Evolutionary conservation across 306 rosid species (phyloP), one percentile per base, ranked within the genome.

Genomic region (Luffa aegyptiaca): DNA sequence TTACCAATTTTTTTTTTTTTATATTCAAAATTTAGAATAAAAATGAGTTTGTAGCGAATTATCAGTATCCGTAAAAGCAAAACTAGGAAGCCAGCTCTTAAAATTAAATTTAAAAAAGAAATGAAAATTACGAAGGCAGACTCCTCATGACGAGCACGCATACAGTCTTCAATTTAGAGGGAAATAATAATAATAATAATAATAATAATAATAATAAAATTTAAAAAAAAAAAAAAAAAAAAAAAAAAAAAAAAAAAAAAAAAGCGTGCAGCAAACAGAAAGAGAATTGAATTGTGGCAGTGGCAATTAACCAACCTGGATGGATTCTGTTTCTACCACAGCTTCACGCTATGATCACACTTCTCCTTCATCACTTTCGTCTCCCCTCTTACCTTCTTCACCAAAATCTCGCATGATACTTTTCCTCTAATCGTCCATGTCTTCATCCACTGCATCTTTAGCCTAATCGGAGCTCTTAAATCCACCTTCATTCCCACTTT

Each of bases 351-450:
- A 33, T 87, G 90, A 81, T 73, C 74, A 79, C 98, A 93, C 33
- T 76, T 17, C 58, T 59, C 84, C 1, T 88, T 83, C 51, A 85
- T 82, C 21, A 90, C 86, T 80, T 87, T 88, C 6, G 97, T 86
- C 8, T 82, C 39, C 78, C 75, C 85, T 85, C 88, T 86, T 64
- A 90, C 26, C 80, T 82, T 82, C 49, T 89, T 84, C 76, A 92
- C 93, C 81, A 81, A 83, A 8, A 93, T 8, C 5, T 79, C 89
- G 76, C 98, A 93, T 64, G 82, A 37, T 0, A 89, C 84, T 56
- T 84, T 89, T 45, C 87, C 90, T 78, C 90, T 87, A 5, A 94
- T 82, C 75, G 70, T 83, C 96, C 97, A 90, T 70, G 94, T 83
- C 84, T 82, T 79, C 53, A 92, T 65, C 57, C 84, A 69, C 3